Evolutionary conservation across 495 filamentous ascomycete species (phyloP).

Genomic region (Acidomyces sp.): DNA sequence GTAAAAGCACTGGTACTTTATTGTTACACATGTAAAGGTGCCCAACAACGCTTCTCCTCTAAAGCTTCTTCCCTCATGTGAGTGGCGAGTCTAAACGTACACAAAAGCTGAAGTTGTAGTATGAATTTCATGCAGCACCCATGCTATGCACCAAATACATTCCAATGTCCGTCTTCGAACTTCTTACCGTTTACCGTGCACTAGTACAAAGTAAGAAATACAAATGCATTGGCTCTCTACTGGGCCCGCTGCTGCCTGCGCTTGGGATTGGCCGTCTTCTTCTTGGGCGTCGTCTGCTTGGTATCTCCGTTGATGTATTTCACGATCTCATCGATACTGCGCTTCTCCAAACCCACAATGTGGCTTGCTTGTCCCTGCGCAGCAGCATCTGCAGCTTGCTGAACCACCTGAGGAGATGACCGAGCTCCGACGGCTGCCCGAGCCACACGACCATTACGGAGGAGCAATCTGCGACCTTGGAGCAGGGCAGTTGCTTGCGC

Average conservation of each 20-base stretch:
- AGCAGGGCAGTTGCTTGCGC: slow-evolving; percentile 44
- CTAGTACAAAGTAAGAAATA: too few species aligned
- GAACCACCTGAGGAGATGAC: neutral
- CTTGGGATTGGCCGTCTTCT: slow-evolving; percentile 37
- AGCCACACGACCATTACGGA: slow-evolving; percentile 42
- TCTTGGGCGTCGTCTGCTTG: slow-evolving; percentile 52
- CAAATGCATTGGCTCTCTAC: too few species aligned
- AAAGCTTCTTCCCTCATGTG: too few species aligned
- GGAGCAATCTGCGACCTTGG: slow-evolving; percentile 48
- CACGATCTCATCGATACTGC: slow-evolving; percentile 73
- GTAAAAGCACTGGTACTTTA: too few species aligned
- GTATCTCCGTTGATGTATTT: slow-evolving; percentile 76
- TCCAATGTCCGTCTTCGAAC: too few species aligned
- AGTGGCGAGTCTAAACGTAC: too few species aligned
- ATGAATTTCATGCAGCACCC: too few species aligned
- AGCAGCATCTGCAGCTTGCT: neutral
- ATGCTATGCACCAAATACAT: too few species aligned
- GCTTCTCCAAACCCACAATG: slow-evolving; percentile 40
- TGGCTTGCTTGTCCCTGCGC: neutral
- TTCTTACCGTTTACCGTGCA: too few species aligned
- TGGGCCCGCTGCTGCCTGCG: neutral
- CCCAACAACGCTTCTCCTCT: too few species aligned
- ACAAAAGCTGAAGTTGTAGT: too few species aligned
- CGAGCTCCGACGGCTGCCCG: slow-evolving; percentile 17
- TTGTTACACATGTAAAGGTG: too few species aligned